These are phyloP conservation scores for Solanum rostratum DNA, from an alignment of 257 asterid species.

Conservation along the genomic window DNA sequence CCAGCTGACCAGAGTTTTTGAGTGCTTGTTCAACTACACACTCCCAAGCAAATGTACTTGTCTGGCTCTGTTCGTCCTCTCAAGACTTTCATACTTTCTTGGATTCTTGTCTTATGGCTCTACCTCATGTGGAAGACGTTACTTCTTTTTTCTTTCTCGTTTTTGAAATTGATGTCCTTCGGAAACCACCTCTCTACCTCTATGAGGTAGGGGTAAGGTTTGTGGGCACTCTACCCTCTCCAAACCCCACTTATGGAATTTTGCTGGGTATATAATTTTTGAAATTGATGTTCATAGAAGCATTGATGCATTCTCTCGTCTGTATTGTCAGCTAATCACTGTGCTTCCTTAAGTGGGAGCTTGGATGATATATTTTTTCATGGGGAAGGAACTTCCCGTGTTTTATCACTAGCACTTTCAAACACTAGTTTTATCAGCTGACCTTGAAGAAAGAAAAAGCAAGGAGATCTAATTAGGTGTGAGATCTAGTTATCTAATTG, in stretches of 20 bases:
- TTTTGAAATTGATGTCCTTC: background rate
- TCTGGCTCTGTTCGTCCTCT: background rate
- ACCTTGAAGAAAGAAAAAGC: background rate
- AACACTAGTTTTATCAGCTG: background rate
- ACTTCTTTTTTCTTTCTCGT: too few relatives aligned
- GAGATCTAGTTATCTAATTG: background rate
- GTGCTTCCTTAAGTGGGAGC: background rate
- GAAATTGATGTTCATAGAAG: background rate
- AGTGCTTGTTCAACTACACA: background rate
- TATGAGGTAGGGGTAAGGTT: too few relatives aligned
- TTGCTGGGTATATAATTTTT: background rate
- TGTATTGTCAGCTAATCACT: background rate
- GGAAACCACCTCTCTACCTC: too few relatives aligned
- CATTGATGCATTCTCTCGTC: background rate
- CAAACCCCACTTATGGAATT: too few relatives aligned
- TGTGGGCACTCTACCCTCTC: too few relatives aligned
- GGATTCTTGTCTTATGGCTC: background rate
- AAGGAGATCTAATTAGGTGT: background rate
- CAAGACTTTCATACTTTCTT: background rate
- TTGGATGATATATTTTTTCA: background rate
- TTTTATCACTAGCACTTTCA: background rate
- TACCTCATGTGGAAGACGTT: background rate
- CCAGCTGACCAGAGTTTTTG: background rate
- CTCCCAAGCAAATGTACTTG: background rate
- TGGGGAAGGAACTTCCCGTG: background rate